Percentiles rank a stretch among this genome's conserved stretches.
These are phyloP conservation scores for Carex kokanica DNA, from an alignment of 176 grass and related monocot genomes.

Conservation along the genomic window DNA sequence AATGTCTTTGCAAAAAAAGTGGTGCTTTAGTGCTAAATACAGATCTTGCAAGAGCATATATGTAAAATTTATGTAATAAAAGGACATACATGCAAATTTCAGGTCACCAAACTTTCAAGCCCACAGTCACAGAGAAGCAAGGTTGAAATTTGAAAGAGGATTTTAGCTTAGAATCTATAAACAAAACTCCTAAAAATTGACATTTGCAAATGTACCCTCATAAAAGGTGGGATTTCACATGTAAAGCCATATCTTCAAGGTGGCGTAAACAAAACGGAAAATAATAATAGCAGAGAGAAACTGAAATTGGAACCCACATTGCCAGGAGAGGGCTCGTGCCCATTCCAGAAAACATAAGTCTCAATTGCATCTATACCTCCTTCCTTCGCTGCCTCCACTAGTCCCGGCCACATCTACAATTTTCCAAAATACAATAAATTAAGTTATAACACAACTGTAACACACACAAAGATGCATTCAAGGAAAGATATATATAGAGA, in stretches of 20 bases:
- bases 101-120: not conserved
- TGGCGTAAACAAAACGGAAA: not conserved
- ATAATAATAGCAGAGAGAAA: not conserved
- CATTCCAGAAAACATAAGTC: slow-evolving; percentile 99
- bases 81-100: not conserved
- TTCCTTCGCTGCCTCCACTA: slow-evolving; percentile 77
- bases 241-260: not conserved
- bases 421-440: not conserved
- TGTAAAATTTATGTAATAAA: not conserved
- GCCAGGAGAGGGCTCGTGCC: slow-evolving; percentile 78
- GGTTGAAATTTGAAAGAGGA: not conserved
- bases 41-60: not conserved
- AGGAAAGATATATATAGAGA: not conserved
- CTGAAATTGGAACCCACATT: slow-evolving; percentile 38
- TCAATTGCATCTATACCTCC: slow-evolving; percentile 82
- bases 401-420: slow-evolving; percentile 90
- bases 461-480: not conserved
- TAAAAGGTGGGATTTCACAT: not conserved
- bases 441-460: not conserved
- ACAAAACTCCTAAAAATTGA: not conserved
- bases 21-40: not conserved
- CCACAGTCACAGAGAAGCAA: not conserved
- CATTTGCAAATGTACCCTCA: not conserved
- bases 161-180: not conserved
- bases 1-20: not conserved